Base-by-base conservation (phyloP, 2,329 filamentous ascomycete species). In the Teratosphaeria nubilosa region DNA sequence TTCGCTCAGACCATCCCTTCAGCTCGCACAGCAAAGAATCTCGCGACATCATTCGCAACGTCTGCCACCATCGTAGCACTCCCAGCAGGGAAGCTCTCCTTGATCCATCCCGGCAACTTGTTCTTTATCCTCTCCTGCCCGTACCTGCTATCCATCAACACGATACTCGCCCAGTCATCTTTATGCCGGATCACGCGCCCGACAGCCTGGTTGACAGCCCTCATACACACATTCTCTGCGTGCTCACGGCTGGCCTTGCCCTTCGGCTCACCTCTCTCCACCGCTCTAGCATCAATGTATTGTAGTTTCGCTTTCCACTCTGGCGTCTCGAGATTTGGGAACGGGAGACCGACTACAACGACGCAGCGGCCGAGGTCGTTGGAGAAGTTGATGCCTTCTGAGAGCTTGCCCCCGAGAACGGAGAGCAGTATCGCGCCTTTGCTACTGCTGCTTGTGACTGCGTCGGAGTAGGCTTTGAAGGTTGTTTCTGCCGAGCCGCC, bases 371-470 rank as follows among this genome's bases (percentile, higher is more conserved):
- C 94, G 0, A 99, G 83, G 2, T 82, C 80, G 74, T 99, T 91
- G 0, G 90, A 92, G 76, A 99, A 99, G 74, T 99, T 99, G 76
- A 99, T 99, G 63, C 94, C 94, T 74, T 99, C 94, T 59, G 90
- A 95, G 75, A 99, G 86, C 65, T 92, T 95, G 14, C 94, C 94
- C 57, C 92, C 92, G 2, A 99, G 87, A 2, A 99, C 91, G 56
- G 90, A 91, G 27, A 99, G 82, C 0, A 99, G 81, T 0, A 97
- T 76, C 0, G 88, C 92, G 0, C 91, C 91, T 53, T 81, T 79
- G 6, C 54, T 31, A 34, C 62, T 57, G 7, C 51, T 50, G 5
- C 27, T 3, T 30, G 56, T 34, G 41, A 97, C 86, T 2, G 86
- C 84, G 25, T 80, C 74, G 7, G 83, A 84, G 72, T 97, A 99